Conservation (phyloP, 2,329 filamentous ascomycete species). For the Septoria linicola region DNA sequence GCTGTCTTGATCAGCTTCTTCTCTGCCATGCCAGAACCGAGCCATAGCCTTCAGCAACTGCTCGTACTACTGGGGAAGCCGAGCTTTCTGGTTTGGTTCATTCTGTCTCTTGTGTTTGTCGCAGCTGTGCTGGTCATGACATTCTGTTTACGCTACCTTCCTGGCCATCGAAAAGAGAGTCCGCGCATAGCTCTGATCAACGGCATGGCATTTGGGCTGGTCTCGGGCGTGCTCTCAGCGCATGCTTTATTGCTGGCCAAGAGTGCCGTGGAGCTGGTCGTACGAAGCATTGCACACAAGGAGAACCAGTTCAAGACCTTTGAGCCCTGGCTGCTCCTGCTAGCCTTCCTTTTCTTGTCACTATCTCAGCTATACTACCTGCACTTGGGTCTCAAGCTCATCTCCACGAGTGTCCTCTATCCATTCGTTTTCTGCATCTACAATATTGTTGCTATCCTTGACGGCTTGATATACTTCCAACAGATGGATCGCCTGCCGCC, state of each 20-base stretch:
- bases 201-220: slow-evolving; percentile 82
- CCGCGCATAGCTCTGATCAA: slow-evolving; percentile 61
- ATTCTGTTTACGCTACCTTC: slow-evolving; percentile 43
- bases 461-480: slow-evolving; percentile 94
- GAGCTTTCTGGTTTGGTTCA: slow-evolving; percentile 87
- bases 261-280: slow-evolving; percentile 90
- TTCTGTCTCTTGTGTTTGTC: slow-evolving; percentile 71
- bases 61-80: slow-evolving; percentile 69
- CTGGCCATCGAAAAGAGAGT: slow-evolving; percentile 35
- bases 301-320: slow-evolving; percentile 93
- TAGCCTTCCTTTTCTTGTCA: slow-evolving; percentile 76
- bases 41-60: slow-evolving; percentile 81
- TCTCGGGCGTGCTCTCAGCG: slow-evolving; percentile 87
- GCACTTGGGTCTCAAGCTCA: slow-evolving; percentile 87
- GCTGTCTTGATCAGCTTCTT: slow-evolving; percentile 93
- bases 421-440: slow-evolving; percentile 98
- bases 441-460: slow-evolving; percentile 97
- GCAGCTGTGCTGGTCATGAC: slow-evolving; percentile 65
- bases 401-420: slow-evolving; percentile 93
- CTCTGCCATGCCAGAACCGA: slow-evolving; percentile 88
- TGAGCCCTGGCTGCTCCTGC: slow-evolving; percentile 89
- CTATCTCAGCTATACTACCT: slow-evolving; percentile 93
- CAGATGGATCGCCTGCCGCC: slow-evolving; percentile 78
- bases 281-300: slow-evolving; percentile 79
- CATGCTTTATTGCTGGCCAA: slow-evolving; percentile 93